These are phyloP conservation scores for Talaromyces sp. DNA, from an alignment of 2,329 filamentous ascomycete species.

Conservation along the genomic window DNA sequence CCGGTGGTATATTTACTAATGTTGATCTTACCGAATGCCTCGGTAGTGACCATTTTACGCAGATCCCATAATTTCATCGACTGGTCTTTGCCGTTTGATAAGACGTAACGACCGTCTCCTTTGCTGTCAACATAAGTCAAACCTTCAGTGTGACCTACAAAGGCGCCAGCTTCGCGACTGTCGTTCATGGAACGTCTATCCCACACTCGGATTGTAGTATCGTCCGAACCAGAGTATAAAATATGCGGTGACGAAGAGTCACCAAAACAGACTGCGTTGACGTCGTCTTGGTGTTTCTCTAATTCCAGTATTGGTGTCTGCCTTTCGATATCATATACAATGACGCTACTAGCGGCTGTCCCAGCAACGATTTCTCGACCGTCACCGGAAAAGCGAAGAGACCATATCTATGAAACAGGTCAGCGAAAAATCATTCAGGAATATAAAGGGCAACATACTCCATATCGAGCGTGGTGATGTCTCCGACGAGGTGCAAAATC, in stretches of 20 bases:
- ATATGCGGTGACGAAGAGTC: constrained; percentile 87
- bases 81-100: constrained; percentile 94
- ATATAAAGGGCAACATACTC: constrained; percentile 35
- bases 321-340: constrained; percentile 90
- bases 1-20: constrained; percentile 54
- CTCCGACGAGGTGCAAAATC: constrained; percentile 61
- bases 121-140: constrained; percentile 73
- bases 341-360: constrained; percentile 73
- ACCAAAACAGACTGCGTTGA: constrained; percentile 95
- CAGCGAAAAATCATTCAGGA: constrained; percentile 16
- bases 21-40: constrained; percentile 55
- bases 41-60: constrained; percentile 78
- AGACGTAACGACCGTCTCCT: constrained; percentile 82
- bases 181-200: constrained; percentile 71
- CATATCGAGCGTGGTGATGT: constrained; percentile 42
- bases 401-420: constrained; percentile 66
- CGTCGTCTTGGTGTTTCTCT: constrained; percentile 77
- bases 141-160: constrained; percentile 65
- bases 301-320: constrained; percentile 72
- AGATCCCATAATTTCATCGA: constrained; percentile 97
- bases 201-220: constrained; percentile 93
- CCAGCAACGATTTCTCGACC: constrained; percentile 88
- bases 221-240: constrained; percentile 92
- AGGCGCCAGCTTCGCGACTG: constrained; percentile 62
- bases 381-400: constrained; percentile 87